Base-by-base conservation (phyloP, 1,284 basidiomycete genomes). In the Kwoniella shivajii region DNA sequence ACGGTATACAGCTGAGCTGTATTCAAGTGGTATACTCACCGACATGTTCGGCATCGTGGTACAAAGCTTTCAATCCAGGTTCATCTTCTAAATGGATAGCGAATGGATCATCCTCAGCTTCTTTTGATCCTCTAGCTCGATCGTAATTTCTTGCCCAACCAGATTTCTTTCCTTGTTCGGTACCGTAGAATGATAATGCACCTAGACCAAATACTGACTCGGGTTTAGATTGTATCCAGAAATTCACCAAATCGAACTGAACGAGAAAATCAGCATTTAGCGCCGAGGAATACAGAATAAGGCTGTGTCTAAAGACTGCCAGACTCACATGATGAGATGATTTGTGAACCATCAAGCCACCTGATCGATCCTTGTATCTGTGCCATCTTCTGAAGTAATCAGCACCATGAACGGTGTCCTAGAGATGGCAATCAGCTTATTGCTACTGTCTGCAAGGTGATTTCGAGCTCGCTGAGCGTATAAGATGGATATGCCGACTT, bases 361-460 rank as follows among this genome's bases (percentile, higher is more conserved):
- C 83, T 0, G 80, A 82, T 60, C 80, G 79, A 48, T 76, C 73
- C 71, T 83, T 84, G 67, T 81, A 80, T 38, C 82, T 72, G 61
- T 84, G 82, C 82, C 83, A 84, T 48, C 82, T 75, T 22, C 81
- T 75, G 69, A 83, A 83, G 69, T 83, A 83, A 71, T 84, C 82
- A n/a, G 82, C 82, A 30, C 83, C 82, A 60, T 84, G 83, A 6
- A 83, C 82, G 22, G 72, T 74, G 57, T 75, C 73, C 71, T 72
- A 38, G 6, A 16, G 30, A n/a, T 31, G 1, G 13, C 9, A 4
- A 26, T 60, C 46, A 62, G 51, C 39, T 30, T 26, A 24, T 36
- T n/a, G n/a, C n/a, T n/a, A n/a, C 34, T n/a, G 18, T n/a, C 24
- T 14, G 36, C 9, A 22, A 47, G 45, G 49, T 39, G 26, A 45